Evolutionary conservation across 176 grass and related monocot species (phyloP).

Genomic region (Canna indica): DNA sequence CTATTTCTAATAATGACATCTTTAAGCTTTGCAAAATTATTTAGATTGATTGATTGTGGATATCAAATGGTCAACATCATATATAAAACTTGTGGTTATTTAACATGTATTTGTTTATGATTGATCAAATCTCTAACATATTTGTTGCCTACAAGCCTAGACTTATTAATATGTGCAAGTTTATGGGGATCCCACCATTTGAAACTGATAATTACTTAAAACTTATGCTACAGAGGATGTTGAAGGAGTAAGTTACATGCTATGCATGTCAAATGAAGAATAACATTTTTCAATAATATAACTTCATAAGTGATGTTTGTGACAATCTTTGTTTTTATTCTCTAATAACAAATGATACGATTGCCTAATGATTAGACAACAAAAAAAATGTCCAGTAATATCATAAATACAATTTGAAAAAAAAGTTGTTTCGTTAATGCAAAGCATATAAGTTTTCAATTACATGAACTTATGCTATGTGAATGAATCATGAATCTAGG

Average conservation of each 20-base stretch:
- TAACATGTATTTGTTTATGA: not conserved
- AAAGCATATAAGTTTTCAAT: too few relatives aligned
- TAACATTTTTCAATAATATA: not conserved
- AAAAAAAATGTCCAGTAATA: too few relatives aligned
- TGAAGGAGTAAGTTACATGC: slow-evolving; percentile 52
- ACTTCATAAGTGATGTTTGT: too few relatives aligned
- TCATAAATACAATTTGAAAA: too few relatives aligned
- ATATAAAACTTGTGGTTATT: slow-evolving; percentile 11
- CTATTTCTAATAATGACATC: slow-evolving; percentile 89
- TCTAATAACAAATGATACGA: too few relatives aligned
- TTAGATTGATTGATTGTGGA: slow-evolving; percentile 93
- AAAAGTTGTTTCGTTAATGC: too few relatives aligned
- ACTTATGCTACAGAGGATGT: slow-evolving; percentile 85
- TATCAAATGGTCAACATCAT: slow-evolving; percentile 58
- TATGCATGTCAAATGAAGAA: not conserved
- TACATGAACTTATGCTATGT: too few relatives aligned
- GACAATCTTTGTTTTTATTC: too few relatives aligned
- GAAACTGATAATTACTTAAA: slow-evolving; percentile 84
- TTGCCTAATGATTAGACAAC: too few relatives aligned
- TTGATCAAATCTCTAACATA: slow-evolving; percentile 1
- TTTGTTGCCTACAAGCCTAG: slow-evolving; percentile 44
- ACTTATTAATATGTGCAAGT: slow-evolving; percentile 98
- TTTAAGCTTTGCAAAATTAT: slow-evolving; percentile 87
- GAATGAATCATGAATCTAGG: too few relatives aligned
- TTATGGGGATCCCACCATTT: slow-evolving; percentile 86